Percentiles rank a stretch among this genome's conserved stretches.
Evolutionary conservation across 179 eudicot genomes (phyloP).

Genomic region (Silene coronaria): DNA sequence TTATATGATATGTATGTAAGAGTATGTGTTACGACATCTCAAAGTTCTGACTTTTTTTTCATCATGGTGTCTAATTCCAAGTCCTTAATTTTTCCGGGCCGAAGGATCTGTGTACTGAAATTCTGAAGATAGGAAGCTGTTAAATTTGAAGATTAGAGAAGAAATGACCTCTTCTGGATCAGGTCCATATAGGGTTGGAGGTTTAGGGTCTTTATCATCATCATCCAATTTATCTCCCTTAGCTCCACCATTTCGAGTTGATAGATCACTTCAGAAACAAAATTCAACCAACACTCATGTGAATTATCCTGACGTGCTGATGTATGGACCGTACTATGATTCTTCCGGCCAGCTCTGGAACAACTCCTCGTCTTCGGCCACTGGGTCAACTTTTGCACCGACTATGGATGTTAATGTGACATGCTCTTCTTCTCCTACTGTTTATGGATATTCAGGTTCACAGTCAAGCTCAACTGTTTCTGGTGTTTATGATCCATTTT

Average conservation of each 20-base stretch:
- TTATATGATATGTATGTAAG: neutral
- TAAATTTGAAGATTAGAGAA: constrained; percentile 15
- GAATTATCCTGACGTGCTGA: constrained; percentile 36
- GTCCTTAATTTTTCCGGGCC: constrained; percentile 11
- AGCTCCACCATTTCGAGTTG: constrained; percentile 84
- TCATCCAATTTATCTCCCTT: constrained; percentile 71
- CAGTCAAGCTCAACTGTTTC: constrained; percentile 30
- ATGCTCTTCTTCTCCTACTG: constrained; percentile 27
- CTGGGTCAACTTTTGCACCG: constrained; percentile 34
- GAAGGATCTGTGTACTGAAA: constrained; percentile 21
- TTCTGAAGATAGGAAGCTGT: constrained; percentile 3
- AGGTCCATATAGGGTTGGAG: constrained; percentile 44
- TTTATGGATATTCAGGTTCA: constrained; percentile 32
- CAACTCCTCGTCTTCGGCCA: constrained; percentile 34
- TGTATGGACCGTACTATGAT: constrained; percentile 33
- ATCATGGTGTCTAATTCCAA: neutral
- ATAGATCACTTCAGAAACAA: constrained; percentile 47
- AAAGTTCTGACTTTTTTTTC: neutral
- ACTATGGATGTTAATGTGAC: constrained; percentile 24
- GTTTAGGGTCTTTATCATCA: constrained; percentile 33
- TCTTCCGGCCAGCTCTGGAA: constrained; percentile 46
- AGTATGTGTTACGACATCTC: too few species aligned
- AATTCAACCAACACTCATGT: constrained; percentile 38
- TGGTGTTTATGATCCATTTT: constrained; percentile 33
- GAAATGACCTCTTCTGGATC: constrained; percentile 43